phyloP scores from a whole-genome alignment of 768 basidiomycete species.

The Cystobasidium tubakii region DNA sequence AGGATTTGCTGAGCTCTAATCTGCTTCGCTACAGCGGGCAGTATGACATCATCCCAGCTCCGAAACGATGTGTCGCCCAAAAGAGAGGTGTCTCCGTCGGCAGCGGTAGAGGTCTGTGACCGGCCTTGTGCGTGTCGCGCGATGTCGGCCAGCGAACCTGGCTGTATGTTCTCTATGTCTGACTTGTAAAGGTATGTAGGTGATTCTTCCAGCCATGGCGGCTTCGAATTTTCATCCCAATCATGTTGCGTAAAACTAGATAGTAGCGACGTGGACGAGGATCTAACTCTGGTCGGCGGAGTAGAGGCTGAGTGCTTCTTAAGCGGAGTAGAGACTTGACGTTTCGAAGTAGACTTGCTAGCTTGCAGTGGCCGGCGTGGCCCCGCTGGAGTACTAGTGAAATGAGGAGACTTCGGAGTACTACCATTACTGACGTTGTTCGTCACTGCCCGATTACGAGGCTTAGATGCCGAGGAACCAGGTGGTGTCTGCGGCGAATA shows the following conservation, averaged over 20 bases:
- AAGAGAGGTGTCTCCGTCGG: not conserved
- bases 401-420: not conserved
- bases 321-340: conserved; percentile 19
- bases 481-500: not conserved
- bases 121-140: conserved; percentile 19
- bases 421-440: not conserved
- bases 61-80: not conserved
- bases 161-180: conserved; percentile 3
- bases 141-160: conserved; percentile 28
- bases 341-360: not conserved
- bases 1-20: conserved; percentile 21
- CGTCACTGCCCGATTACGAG: not conserved
- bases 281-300: not conserved
- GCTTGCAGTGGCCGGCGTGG: not conserved
- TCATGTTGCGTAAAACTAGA: not conserved
- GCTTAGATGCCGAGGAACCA: not conserved
- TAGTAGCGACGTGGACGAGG: conserved; percentile 1
- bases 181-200: conserved; percentile 18
- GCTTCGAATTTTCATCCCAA: conserved; percentile 12
- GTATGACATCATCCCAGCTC: conserved; percentile 33
- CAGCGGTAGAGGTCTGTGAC: not conserved
- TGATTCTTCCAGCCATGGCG: conserved; percentile 27
- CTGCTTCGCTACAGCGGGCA: conserved; percentile 32
- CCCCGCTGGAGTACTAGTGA: not conserved
- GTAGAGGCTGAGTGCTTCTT: not conserved